Evolutionary conservation across 179 eudicot genomes (phyloP), one percentile per base, ranked within the genome.

Genomic region (Drosera spatulata): DNA sequence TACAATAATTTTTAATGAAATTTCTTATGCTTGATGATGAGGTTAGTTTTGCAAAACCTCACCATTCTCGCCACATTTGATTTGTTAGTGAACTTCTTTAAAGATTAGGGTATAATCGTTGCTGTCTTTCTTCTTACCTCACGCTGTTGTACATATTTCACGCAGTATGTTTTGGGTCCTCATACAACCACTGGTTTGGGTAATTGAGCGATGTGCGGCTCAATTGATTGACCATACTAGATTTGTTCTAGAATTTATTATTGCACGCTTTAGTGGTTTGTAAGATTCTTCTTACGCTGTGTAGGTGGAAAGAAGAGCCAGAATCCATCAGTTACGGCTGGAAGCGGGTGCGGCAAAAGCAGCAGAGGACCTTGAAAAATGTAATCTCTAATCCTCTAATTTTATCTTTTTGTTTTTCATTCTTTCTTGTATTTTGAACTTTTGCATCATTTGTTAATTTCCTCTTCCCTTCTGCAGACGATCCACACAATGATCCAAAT

Each of bases 321-420:
- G 95, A 75, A 79, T 93, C 50, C 99, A 83, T 73, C 66, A 76
- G 64, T 22, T 86, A 56, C 81, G 94, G 45, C 71, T 93, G 61
- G 99, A 86, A 75, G 91, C 78, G 75, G 99, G 99, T 64, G 95
- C 88, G 61, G 86, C 70, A 61, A 93, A 86, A 79, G 99, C 85
- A 63, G 94, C 84, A 8, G 99, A 90, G 75, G 99, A 85, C 65
- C 75, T 90, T 62, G 91, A 86, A 73, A 86, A 90, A 93, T 93
- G 99, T 93, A 59, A 79, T 60, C 6, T 3, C 45, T 22, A 22
- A 22, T 41, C 10, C 44, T 2, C 10, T 37, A 7, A 37, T 5
- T 39, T 14, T 33, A 43, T 4, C 6, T 15, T 22, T 41, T 46
- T 45, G 15, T 37, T 39, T 9, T 45, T 51, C 5, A 4, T 5